Evolutionary conservation across 768 basidiomycete species (phyloP).

Genomic region (Calocybe indica): DNA sequence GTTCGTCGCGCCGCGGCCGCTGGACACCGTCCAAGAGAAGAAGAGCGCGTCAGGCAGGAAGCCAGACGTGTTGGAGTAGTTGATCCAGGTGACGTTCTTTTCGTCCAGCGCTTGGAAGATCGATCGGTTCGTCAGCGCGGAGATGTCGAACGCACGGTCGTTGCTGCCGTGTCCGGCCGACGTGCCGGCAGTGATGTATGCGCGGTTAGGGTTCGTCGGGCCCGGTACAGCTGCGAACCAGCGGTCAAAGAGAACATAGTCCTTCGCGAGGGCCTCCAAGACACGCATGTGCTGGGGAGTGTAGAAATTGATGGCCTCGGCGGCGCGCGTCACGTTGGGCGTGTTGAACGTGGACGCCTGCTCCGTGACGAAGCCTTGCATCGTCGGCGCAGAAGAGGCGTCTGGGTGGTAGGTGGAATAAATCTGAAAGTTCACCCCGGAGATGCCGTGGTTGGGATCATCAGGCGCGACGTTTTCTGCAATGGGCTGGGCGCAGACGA

Average conservation of each 20-base stretch:
- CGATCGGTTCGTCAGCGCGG: slow-evolving; percentile 10
- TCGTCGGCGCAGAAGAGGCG: slow-evolving; percentile 10
- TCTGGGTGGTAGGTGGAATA: slow-evolving; percentile 18
- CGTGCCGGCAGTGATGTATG: slow-evolving; percentile 20
- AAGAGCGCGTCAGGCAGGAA: slow-evolving; percentile 17
- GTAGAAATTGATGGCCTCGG: slow-evolving; percentile 21
- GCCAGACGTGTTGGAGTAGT: slow-evolving; percentile 18
- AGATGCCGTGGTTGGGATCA: slow-evolving; percentile 19
- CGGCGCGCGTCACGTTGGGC: slow-evolving; percentile 13
- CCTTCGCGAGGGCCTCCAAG: slow-evolving; percentile 14
- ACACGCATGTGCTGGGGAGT: slow-evolving; percentile 16
- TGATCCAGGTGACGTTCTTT: slow-evolving; percentile 18
- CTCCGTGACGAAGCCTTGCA: slow-evolving; percentile 19
- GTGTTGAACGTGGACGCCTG: slow-evolving; percentile 13
- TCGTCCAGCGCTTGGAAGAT: slow-evolving; percentile 22
- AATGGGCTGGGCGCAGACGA: slow-evolving; percentile 13
- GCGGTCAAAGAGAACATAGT: slow-evolving; percentile 21
- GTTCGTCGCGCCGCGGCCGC: slow-evolving; percentile 11
- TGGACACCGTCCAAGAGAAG: slow-evolving; percentile 13
- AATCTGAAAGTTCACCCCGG: slow-evolving; percentile 18
- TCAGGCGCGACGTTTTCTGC: slow-evolving; percentile 15
- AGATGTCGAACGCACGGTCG: slow-evolving; percentile 15
- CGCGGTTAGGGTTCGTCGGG: slow-evolving; percentile 25
- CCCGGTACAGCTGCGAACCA: slow-evolving; percentile 26
- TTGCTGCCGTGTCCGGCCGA: slow-evolving; percentile 22